Conservation (phyloP, 2,329 filamentous ascomycete species). For the Moelleriella libera region DNA sequence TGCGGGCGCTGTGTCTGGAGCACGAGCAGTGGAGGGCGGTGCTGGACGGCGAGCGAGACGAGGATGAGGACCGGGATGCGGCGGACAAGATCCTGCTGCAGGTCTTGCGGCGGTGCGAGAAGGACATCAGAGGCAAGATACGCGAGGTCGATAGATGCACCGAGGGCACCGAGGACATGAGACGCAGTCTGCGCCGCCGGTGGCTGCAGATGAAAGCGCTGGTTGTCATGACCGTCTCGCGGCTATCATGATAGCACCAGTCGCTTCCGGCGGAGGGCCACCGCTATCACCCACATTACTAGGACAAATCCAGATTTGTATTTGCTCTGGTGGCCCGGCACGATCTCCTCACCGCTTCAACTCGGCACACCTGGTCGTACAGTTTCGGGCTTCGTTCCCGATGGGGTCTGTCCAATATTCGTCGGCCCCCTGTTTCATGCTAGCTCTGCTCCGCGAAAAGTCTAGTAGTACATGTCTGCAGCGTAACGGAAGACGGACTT, state of each 20-base stretch:
- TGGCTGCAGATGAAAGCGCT: constrained; percentile 14
- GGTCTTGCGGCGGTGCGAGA: constrained; percentile 22
- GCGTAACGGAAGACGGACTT: no score
- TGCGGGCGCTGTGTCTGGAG: constrained; percentile 23
- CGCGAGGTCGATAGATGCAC: constrained; percentile 15
- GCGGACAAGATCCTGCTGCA: constrained; percentile 21
- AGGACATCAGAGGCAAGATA: constrained; percentile 15
- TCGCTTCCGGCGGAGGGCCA: no score
- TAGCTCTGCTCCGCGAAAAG: no score
- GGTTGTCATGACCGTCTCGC: constrained; percentile 7
- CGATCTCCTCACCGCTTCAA: no score
- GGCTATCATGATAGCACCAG: constrained; percentile 3
- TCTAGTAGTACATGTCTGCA: no score
- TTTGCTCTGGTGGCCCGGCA: no score
- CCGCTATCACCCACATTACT: no score
- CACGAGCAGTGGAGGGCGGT: constrained; percentile 25
- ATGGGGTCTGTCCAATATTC: no score
- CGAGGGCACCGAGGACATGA: constrained; percentile 14
- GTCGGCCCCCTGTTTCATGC: no score
- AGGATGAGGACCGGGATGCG: constrained; percentile 26
- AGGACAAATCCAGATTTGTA: no score
- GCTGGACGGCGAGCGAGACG: constrained; percentile 31
- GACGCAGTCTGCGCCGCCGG: constrained; percentile 6
- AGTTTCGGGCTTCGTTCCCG: no score
- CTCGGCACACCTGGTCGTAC: no score